A percentile compares a stretch with the other conserved stretches of the same genome.
Conservation (phyloP, 2,329 filamentous ascomycete genomes). For the Fusarium sp. region DNA sequence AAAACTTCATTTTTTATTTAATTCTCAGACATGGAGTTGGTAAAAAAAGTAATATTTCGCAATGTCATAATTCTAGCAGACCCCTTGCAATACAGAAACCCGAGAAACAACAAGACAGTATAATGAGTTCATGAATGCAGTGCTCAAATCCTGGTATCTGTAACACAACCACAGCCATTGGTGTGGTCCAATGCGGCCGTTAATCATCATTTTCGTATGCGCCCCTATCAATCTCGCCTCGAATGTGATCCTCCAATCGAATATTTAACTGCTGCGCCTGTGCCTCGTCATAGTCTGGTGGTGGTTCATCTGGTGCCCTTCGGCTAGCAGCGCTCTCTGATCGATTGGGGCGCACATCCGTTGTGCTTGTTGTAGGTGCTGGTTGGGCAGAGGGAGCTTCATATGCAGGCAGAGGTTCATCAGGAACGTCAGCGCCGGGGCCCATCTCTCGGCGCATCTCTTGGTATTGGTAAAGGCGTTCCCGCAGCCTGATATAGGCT, state of each 20-base stretch:
- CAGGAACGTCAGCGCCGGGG: slow-evolving; percentile 72
- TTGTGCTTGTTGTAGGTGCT: slow-evolving; percentile 41
- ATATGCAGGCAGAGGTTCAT: slow-evolving; percentile 91
- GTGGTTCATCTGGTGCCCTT: slow-evolving; percentile 75
- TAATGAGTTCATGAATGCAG: slow-evolving; percentile 33
- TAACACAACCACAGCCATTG: slow-evolving; percentile 34
- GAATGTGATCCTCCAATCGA: slow-evolving; percentile 75
- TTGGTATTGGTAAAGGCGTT: slow-evolving; percentile 82
- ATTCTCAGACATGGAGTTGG: not conserved
- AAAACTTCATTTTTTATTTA: not conserved
- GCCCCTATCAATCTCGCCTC: slow-evolving; percentile 76
- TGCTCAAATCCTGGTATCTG: slow-evolving; percentile 40
- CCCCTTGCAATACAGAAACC: slow-evolving; percentile 19
- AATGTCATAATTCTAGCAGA: slow-evolving; percentile 19
- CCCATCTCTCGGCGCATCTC: slow-evolving; percentile 78
- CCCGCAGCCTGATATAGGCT: slow-evolving; percentile 85
- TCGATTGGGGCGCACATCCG: slow-evolving; percentile 44
- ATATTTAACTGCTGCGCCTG: slow-evolving; percentile 75
- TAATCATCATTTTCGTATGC: slow-evolving; percentile 44
- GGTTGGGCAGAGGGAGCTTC: slow-evolving; percentile 64
- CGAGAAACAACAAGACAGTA: slow-evolving; percentile 23
- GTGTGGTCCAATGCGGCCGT: slow-evolving; percentile 32
- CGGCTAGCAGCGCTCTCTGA: slow-evolving; percentile 53
- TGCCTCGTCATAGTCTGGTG: slow-evolving; percentile 91
- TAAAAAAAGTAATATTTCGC: not conserved